Evolutionary conservation across 768 basidiomycete species (phyloP).

Genomic region (Termitomyces sp.): DNA sequence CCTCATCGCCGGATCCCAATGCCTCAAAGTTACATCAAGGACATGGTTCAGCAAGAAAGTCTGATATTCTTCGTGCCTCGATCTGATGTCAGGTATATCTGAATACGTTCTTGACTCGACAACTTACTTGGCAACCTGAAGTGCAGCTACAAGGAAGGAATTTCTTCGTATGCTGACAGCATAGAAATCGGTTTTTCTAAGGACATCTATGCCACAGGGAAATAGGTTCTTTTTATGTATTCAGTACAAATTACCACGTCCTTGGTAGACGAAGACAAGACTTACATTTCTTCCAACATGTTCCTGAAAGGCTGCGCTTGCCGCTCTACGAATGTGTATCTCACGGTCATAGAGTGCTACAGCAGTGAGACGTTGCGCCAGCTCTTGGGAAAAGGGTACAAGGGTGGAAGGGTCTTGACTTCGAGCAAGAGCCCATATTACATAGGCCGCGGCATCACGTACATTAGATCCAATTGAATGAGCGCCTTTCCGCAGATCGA

Average conservation of each 20-base stretch:
- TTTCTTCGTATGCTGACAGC: slow-evolving; percentile 83
- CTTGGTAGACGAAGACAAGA: slow-evolving; percentile 1
- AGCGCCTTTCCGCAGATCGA: slow-evolving; percentile 87
- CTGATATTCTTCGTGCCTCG: slow-evolving; percentile 78
- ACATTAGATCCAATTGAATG: slow-evolving; percentile 95
- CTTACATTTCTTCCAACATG: slow-evolving; percentile 90
- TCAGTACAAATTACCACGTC: not conserved
- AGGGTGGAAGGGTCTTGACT: slow-evolving; percentile 60
- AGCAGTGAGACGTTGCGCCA: slow-evolving; percentile 71
- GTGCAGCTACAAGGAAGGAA: slow-evolving; percentile 81
- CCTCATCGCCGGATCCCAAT: slow-evolving; percentile 88
- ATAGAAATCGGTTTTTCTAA: slow-evolving; percentile 93
- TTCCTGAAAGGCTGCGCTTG: slow-evolving; percentile 97
- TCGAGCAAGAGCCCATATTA: slow-evolving; percentile 91
- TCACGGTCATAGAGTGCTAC: slow-evolving; percentile 91
- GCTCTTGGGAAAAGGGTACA: slow-evolving; percentile 52
- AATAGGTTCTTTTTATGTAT: slow-evolving; percentile 66
- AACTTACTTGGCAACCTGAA: slow-evolving; percentile 82
- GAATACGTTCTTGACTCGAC: not conserved
- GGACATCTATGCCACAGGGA: slow-evolving; percentile 90
- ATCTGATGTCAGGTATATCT: not conserved
- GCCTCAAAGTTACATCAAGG: slow-evolving; percentile 68
- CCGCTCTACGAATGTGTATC: slow-evolving; percentile 90
- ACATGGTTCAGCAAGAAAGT: slow-evolving; percentile 67
- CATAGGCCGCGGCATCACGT: slow-evolving; percentile 92